Base-by-base conservation (phyloP, 2,329 filamentous ascomycete genomes). In the Dothideomycetes sp. region DNA sequence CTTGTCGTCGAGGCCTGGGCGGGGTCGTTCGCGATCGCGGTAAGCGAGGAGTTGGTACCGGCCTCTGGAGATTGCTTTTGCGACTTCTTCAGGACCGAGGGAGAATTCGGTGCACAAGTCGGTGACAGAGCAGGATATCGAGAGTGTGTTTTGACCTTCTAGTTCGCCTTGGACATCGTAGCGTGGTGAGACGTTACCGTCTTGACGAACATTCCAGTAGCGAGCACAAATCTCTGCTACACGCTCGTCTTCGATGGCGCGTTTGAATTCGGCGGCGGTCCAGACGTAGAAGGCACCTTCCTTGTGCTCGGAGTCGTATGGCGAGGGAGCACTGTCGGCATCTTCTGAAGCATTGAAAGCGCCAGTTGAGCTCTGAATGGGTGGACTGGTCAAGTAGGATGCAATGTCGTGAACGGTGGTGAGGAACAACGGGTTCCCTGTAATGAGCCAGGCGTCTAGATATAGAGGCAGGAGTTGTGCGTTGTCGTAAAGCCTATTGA, bases 281-380 rank as follows among this genome's bases (percentile, higher is more conserved):
- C 89, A 98, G 3, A 95, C 75, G 52, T 96, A 95, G 57, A 85
- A 96, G 0, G 88, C 89, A 0, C 91, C 91, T 60, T 96, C 88
- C 24, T 83, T 76, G 67, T 88, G 87, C 39, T 93, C 83, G 4
- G 69, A 73, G 51, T 93, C 86, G 2, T 79, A 77, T n/a, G 72
- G 73, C 22, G 75, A 74, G 37, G 82, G 81, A 38, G 77, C 71
- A 1, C 87, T 94, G 57, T 95, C 88, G 0, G 91, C 88, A 44
- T 93, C 85, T 62, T 96, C 89, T 33, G 86, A 87, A 0, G 86
- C 85, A 50, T 81, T 81, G 58, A 95, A 91, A 0, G 82, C 87
- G 9, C 88, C 88, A 3, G 70, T 66, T 0, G 71, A 57, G 1
- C 79, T 73, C 14, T 75, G 70, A 48, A 95, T 75, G 0, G 83